A percentile compares a stretch with the other conserved stretches of the same genome.
phyloP scores from a whole-genome alignment of 371 early-diverging fungal species.

The Astathelohania contejeani region DNA sequence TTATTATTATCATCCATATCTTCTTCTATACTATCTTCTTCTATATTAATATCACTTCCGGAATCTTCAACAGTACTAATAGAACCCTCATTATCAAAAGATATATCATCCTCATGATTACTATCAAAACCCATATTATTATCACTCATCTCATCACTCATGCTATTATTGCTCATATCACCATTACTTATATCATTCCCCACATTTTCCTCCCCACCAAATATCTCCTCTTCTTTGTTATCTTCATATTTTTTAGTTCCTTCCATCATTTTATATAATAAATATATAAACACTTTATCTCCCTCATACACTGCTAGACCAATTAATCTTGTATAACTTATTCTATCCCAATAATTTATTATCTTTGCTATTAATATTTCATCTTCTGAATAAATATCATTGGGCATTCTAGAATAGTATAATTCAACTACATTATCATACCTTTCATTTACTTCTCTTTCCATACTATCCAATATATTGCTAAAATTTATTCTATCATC shows the following conservation, averaged over 20 bases:
- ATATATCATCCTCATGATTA: background rate
- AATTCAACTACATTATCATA: conserved; percentile 22
- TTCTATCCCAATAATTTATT: too few species aligned
- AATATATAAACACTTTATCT: too few species aligned
- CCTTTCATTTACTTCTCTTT: conserved; percentile 13
- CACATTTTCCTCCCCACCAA: conserved; percentile 8
- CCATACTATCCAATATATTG: conserved; percentile 13
- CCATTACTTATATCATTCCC: conserved; percentile 2
- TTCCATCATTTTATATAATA: too few species aligned
- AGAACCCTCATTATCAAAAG: conserved; percentile 1
- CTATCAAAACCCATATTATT: background rate
- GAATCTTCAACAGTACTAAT: background rate
- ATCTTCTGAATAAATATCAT: conserved; percentile 9
- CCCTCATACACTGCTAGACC: too few species aligned
- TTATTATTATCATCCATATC: conserved; percentile 18
- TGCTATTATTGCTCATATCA: background rate
- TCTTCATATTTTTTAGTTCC: too few species aligned
- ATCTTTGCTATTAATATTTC: conserved; percentile 28
- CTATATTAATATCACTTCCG: conserved; percentile 9
- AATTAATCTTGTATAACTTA: too few species aligned
- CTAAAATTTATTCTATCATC: conserved; percentile 11
- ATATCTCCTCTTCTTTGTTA: conserved; percentile 9
- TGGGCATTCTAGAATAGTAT: conserved; percentile 16
- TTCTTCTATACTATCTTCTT: conserved; percentile 16
- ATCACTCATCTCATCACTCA: background rate